Evolutionary conservation across 2,329 filamentous ascomycete genomes (phyloP).

Genomic region (Rutstroemia sydowiana): DNA sequence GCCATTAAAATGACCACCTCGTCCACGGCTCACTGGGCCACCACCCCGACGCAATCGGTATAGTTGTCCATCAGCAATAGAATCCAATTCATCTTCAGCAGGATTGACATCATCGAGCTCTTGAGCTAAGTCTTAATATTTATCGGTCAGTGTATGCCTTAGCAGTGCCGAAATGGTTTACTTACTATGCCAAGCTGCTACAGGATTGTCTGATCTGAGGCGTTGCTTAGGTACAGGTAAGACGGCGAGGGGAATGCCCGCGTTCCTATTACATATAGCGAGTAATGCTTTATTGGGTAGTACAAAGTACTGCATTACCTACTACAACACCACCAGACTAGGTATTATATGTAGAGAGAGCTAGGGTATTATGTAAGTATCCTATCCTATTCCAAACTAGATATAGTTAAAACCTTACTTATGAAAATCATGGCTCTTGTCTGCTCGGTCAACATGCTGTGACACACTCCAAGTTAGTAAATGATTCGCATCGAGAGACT

Average conservation of each 20-base stretch:
- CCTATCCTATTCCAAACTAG: no score
- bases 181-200: constrained; percentile 22
- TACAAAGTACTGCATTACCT: no score
- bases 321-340: no score
- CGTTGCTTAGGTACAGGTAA: neutral
- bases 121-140: neutral
- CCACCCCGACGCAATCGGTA: constrained; percentile 20
- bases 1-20: constrained; percentile 4
- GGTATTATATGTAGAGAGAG: no score
- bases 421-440: no score
- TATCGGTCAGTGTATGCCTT: constrained; percentile 6
- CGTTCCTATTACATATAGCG: no score
- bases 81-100: constrained; percentile 16
- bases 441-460: constrained; percentile 19
- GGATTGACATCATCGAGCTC: constrained; percentile 19
- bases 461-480: constrained; percentile 27
- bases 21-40: constrained; percentile 1
- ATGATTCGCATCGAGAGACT: neutral
- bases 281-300: no score
- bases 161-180: neutral
- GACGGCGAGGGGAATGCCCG: neutral
- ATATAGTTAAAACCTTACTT: no score
- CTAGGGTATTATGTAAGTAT: no score
- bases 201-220: constrained; percentile 1
- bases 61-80: constrained; percentile 25